Base-by-base conservation (phyloP, 2,329 filamentous ascomycete species). In the Botryosphaeria agaves region DNA sequence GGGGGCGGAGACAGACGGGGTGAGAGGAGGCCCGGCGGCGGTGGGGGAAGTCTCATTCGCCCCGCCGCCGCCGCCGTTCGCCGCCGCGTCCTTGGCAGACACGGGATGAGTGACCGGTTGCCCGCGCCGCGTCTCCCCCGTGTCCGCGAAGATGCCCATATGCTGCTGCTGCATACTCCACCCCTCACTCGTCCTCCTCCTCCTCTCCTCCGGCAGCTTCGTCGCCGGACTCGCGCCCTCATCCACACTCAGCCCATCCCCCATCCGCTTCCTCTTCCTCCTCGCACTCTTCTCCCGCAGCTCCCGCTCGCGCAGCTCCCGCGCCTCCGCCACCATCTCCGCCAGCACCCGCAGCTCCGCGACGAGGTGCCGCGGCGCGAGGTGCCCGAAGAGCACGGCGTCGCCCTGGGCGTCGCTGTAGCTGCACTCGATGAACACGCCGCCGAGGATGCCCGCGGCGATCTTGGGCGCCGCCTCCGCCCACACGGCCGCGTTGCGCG, bases 401-500 rank as follows among this genome's bases (percentile, higher is more conserved):
- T 89, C 75, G 14, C 71, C 65, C 43, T 84, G 77, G 5, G 70
- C 69, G 49, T 94, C 77, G 36, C 83, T 79, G 51, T 87, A 98
- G 37, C 82, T 92, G 52, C 87, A 95, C 59, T 98, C 89, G 42
- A 98, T 91, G 47, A 95, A 87, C 8, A 98, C 78, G 7, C 77
- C 87, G 0, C 65, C 68, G 0, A 98, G 64, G 3, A 66, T 62
- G 2, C 82, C 81, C 0, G 64, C 57, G 0, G 64, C 77, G 16
- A 98, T 73, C 48, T 91, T 93, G 6, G 77, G 77, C 0, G 85
- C 87, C 0, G 87, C 87, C 45, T 89, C 80, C 39, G 72, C 67
- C 89, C 89, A 98, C 9, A 98, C 72, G 9, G 64, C 61, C n/a
- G 66, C 57, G 40, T 89, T 95, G 15, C 85, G 73, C 1, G 87